Base-by-base conservation (phyloP, 1,139 yeast genomes). In the Suzukiozyma palmioleophila region DNA sequence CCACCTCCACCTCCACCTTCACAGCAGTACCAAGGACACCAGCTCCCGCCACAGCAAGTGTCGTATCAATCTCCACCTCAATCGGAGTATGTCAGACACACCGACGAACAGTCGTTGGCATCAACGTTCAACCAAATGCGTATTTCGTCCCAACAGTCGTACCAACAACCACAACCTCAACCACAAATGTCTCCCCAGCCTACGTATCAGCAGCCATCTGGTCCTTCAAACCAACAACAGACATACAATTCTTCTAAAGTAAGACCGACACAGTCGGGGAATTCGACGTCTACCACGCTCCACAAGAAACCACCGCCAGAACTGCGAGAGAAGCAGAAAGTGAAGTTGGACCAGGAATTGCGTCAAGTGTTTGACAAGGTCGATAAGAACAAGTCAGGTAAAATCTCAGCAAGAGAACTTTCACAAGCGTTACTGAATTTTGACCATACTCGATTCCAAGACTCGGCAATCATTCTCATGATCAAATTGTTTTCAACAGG, bases 391-490 rank as follows among this genome's bases (percentile, higher is more conserved):
- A 62, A 66, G 35, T 73, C 77, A 29, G 90, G 90, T 0, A 63
- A 60, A 40, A 68, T 84, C 33, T 73, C 81, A 2, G 79, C 79
- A 36, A 59, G 59, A 12, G 92, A 84, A 59, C 66, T 84, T 40
- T 71, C 83, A 2, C 62, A 66, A 40, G 89, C 88, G 1, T 64
- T 84, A 40, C 68, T 77, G 33, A 84, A 84, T 53, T 80, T 80
- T 49, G 86, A 81, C 50, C 75, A 77, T 49, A 73, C 88, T 2
- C 69, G 75, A 45, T 84, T 84, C 55, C 78, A 78, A 49, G 71
- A 78, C 16, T 76, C 81, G 22, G 81, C 90, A 1, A 77, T 82
- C 29, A 57, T 67, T 36, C 64, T 84, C 33, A 82, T 84, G 86
- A 77, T 84, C 43, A 75, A 77, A 51, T 64, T 84, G 54, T 84